phyloP scores from a whole-genome alignment of 805 yeast genomes.

The Saccharomycopsis fodiens region DNA sequence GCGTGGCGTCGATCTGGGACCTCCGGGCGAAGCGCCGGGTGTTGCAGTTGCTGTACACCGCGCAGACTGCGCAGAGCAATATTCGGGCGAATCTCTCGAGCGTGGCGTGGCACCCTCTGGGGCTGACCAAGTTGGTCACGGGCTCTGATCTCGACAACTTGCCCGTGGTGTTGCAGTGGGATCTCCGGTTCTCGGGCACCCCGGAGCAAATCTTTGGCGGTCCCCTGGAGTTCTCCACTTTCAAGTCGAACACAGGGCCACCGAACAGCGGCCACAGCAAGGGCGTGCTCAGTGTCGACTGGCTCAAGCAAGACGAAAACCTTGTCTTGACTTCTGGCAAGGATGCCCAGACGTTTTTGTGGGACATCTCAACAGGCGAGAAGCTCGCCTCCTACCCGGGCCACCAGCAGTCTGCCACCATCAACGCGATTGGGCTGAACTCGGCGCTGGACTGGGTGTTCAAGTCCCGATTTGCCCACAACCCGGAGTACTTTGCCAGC shows the following conservation, averaged over 20 bases:
- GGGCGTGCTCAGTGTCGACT: conserved; percentile 85
- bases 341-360: conserved; percentile 77
- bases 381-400: conserved; percentile 77
- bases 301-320: conserved; percentile 81
- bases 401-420: conserved; percentile 14
- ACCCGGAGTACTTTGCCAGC: conserved; percentile 85
- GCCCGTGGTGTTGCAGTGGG: conserved; percentile 87
- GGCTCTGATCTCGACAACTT: conserved; percentile 76
- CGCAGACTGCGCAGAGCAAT: conserved; percentile 34
- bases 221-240: conserved; percentile 20
- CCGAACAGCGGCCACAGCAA: conserved; percentile 68
- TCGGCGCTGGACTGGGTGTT: conserved; percentile 92
- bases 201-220: conserved; percentile 47
- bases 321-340: conserved; percentile 85
- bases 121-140: conserved; percentile 79
- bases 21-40: conserved; percentile 82
- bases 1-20: conserved; percentile 92
- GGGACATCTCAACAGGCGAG: conserved; percentile 79
- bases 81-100: conserved; percentile 65
- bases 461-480: conserved; percentile 72
- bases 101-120: conserved; percentile 93
- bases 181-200: conserved; percentile 85
- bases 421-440: conserved; percentile 19
- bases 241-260: conserved; percentile 45
- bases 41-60: conserved; percentile 68